Evolutionary conservation across 139 green algal species (phyloP).

Genomic region (Micractinium sp.): DNA sequence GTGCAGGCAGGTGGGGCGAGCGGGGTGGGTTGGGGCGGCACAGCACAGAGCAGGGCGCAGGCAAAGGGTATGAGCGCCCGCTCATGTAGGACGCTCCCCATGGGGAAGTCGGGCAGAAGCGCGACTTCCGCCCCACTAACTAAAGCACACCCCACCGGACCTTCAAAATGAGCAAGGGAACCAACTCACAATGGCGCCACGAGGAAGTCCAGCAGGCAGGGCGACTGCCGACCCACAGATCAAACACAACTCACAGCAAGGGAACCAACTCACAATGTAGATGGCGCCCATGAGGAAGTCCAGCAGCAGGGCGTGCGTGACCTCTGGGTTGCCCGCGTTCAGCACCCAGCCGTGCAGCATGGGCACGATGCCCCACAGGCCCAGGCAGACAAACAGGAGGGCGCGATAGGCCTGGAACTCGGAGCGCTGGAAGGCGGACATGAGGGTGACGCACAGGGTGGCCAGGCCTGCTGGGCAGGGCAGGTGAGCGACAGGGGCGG

Average conservation of each 20-base stretch:
- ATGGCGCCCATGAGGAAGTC: conserved; percentile 86
- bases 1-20: conserved; percentile 81
- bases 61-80: conserved; percentile 53
- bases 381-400: conserved; percentile 78
- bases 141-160: not conserved
- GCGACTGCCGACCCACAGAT: not conserved
- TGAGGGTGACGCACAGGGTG: conserved; percentile 76
- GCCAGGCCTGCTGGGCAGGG: conserved; percentile 52
- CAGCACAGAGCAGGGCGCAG: not conserved
- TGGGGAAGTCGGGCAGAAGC: conserved; percentile 68
- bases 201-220: conserved; percentile 59
- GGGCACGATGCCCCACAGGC: conserved; percentile 85
- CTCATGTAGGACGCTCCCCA: conserved; percentile 37
- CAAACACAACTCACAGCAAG: not conserved
- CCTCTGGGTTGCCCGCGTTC: not conserved
- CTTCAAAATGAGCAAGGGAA: not conserved
- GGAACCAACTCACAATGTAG: conserved; percentile 76
- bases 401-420: conserved; percentile 75
- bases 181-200: conserved; percentile 84
- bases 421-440: conserved; percentile 70
- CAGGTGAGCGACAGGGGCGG: not conserved
- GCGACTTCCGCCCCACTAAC: not conserved
- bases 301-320: conserved; percentile 49
- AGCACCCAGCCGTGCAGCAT: conserved; percentile 66
- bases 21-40: conserved; percentile 33